Conservation (phyloP, 2,329 filamentous ascomycete genomes). For the Xylariaceae sp. region DNA sequence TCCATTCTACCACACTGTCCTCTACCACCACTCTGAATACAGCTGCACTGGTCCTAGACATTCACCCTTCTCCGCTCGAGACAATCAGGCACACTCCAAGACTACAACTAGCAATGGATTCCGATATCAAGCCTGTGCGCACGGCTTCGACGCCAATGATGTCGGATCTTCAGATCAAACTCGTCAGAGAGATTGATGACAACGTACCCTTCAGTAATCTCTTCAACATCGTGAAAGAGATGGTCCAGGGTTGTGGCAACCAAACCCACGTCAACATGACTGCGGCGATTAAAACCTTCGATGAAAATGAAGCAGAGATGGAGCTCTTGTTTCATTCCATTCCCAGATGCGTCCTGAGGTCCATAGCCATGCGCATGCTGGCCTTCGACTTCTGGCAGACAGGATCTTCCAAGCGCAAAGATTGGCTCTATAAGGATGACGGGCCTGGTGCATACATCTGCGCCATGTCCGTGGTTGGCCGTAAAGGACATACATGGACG, state of each 20-base stretch:
- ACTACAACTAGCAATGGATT: no score
- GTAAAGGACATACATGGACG: constrained; percentile 3
- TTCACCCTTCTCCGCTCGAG: no score
- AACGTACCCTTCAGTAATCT: not conserved
- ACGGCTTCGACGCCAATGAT: constrained; percentile 2
- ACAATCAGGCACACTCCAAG: no score
- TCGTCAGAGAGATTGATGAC: not conserved
- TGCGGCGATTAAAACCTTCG: not conserved
- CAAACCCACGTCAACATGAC: not conserved
- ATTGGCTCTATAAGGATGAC: constrained; percentile 11
- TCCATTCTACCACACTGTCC: no score
- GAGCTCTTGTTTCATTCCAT: constrained; percentile 10
- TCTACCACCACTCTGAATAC: no score
- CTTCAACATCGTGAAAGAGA: not conserved
- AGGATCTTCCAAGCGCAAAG: not conserved
- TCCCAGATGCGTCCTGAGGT: constrained; percentile 14
- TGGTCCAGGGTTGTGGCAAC: not conserved
- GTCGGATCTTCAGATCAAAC: constrained; percentile 5
- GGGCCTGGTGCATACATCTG: constrained; percentile 16
- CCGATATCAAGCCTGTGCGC: not conserved
- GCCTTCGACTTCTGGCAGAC: constrained; percentile 17
- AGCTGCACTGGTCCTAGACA: no score
- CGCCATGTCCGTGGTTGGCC: constrained; percentile 2
- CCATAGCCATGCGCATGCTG: constrained; percentile 19
- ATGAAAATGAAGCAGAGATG: not conserved